Evolutionary conservation across 2,329 filamentous ascomycete species (phyloP).

Genomic region (Trichoderma oligosporum): DNA sequence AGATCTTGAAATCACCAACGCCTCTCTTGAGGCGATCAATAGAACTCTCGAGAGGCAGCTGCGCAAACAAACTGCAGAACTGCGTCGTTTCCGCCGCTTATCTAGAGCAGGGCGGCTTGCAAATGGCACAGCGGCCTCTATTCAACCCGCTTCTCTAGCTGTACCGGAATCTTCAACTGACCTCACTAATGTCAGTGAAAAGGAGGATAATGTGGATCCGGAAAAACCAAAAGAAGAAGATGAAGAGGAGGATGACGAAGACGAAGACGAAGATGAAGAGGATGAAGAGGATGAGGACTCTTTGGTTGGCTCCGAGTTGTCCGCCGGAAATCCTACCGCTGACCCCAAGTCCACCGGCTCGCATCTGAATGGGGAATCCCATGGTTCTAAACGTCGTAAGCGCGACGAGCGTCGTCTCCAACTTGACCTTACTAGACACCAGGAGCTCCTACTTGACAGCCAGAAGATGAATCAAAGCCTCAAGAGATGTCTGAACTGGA

Average conservation of each 20-base stretch:
- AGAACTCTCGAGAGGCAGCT: conserved; percentile 86
- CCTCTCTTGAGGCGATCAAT: conserved; percentile 91
- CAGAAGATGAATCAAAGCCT: conserved; percentile 95
- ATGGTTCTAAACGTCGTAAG: conserved; percentile 50
- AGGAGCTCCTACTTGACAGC: conserved; percentile 80
- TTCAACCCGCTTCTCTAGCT: conserved; percentile 42
- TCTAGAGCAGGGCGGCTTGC: conserved; percentile 76
- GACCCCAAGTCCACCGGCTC: conserved; percentile 2
- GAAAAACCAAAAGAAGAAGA: conserved; percentile 39
- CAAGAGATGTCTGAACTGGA: conserved; percentile 83
- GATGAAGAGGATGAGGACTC: conserved; percentile 46
- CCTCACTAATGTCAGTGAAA: conserved; percentile 49
- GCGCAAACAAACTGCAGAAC: conserved; percentile 82
- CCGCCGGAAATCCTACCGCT: conserved; percentile 37
- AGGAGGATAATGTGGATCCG: conserved; percentile 26
- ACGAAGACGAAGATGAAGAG: conserved; percentile 42
- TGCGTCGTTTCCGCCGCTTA: conserved; percentile 80
- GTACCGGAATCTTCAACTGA: conserved; percentile 42
- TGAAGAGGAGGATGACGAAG: conserved; percentile 42
- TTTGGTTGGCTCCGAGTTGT: conserved; percentile 51
- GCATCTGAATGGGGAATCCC: conserved; percentile 38
- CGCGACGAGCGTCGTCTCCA: conserved; percentile 80
- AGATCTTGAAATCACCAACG: conserved; percentile 94
- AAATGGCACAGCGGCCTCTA: conserved; percentile 47
- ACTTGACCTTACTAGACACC: conserved; percentile 82